Conservation (phyloP, 2,329 filamentous ascomycete genomes). For the Paraphaeosphaeria minitans region DNA sequence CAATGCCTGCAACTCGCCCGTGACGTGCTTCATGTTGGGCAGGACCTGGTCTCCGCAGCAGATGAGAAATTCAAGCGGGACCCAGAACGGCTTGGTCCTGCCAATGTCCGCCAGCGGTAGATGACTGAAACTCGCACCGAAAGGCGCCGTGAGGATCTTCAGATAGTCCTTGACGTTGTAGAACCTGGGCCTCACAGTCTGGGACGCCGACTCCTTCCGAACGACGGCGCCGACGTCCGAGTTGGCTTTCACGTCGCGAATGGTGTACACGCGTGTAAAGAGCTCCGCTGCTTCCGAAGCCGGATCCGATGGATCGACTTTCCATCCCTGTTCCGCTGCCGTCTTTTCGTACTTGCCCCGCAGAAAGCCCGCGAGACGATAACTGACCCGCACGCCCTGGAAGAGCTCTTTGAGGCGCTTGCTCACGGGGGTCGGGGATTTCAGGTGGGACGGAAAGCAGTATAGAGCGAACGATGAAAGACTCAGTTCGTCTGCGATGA, state of each 20-base stretch:
- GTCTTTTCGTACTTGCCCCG: no score
- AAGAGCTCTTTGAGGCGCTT: background rate
- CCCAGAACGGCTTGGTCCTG: constrained; percentile 3
- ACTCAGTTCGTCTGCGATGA: background rate
- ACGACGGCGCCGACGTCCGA: background rate
- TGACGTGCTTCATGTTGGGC: background rate
- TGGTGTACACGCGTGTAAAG: background rate
- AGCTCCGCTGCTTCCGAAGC: no score
- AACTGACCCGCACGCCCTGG: background rate
- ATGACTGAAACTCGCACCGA: background rate
- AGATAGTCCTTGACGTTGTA: background rate
- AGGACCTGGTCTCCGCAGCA: background rate
- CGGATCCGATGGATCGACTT: no score
- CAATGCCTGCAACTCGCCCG: background rate
- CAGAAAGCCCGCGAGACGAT: background rate
- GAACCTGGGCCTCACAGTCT: no score
- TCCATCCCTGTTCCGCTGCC: background rate
- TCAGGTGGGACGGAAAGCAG: no score
- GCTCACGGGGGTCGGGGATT: background rate
- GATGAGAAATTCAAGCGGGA: constrained; percentile 1
- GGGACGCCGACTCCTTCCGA: no score
- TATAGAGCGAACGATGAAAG: background rate
- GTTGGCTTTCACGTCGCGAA: constrained; percentile 5
- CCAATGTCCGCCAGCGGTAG: constrained; percentile 7
- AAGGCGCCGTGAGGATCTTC: no score